Evolutionary conservation across 1,139 yeast species (phyloP).

Genomic region (Candida glucosophila): DNA sequence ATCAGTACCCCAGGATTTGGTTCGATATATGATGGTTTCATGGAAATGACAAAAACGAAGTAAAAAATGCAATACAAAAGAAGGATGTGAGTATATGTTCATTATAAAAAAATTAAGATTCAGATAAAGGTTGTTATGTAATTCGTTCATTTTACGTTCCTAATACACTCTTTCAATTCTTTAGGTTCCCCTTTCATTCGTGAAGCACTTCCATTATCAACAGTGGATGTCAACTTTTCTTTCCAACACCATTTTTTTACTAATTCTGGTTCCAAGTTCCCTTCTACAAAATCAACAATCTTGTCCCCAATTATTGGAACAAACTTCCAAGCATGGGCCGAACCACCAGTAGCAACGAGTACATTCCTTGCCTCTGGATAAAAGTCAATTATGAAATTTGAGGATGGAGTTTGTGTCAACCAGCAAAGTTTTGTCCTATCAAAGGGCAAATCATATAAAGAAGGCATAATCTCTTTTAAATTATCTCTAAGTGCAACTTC

Average conservation of each 20-base stretch:
- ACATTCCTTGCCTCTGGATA: constrained; percentile 22
- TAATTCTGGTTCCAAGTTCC: constrained; percentile 9
- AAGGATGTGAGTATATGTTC: no score
- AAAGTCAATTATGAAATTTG: constrained; percentile 25
- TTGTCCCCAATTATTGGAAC: constrained; percentile 18
- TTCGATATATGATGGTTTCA: no score
- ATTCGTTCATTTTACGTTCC: no score
- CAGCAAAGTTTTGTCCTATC: constrained; percentile 10
- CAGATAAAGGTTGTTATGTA: no score
- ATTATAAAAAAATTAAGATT: no score
- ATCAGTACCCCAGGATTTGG: no score
- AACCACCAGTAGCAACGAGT: constrained; percentile 31
- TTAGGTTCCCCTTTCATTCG: constrained; percentile 1
- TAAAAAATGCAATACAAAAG: no score
- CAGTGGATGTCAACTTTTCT: constrained; percentile 5
- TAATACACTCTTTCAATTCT: constrained; percentile 2
- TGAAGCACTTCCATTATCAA: constrained; percentile 1
- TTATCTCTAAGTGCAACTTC: constrained; percentile 12
- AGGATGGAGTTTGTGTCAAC: constrained; percentile 30
- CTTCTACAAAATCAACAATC: constrained; percentile 14
- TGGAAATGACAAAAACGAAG: no score
- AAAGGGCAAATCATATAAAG: constrained; percentile 8
- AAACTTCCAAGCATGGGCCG: constrained; percentile 27
- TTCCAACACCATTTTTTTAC: constrained; percentile 18
- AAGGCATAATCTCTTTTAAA: constrained; percentile 10